These are phyloP conservation scores for Lagenaria siceraria DNA, from an alignment of 306 rosid species.

Conservation along the genomic window DNA sequence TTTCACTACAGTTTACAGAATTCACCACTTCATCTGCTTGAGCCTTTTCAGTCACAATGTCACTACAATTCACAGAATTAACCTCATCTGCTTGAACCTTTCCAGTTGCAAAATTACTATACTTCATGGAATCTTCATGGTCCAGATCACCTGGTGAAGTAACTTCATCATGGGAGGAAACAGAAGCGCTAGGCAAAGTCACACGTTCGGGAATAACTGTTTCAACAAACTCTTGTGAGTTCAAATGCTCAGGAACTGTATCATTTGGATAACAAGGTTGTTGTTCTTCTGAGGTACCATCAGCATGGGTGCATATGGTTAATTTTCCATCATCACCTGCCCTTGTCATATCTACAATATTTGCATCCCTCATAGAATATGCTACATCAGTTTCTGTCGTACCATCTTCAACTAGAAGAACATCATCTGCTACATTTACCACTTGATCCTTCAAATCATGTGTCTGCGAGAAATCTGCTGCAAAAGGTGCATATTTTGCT, in stretches of 20 bases:
- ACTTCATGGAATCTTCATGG: conserved; percentile 10
- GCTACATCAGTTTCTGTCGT: conserved; percentile 18
- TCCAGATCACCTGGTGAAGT: conserved; percentile 14
- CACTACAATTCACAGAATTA: conserved; percentile 12
- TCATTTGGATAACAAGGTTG: conserved; percentile 16
- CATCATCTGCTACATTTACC: conserved; percentile 15
- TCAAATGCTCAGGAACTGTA: conserved; percentile 14
- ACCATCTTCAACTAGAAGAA: conserved; percentile 27
- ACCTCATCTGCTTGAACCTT: conserved; percentile 16
- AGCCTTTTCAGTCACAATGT: conserved; percentile 11
- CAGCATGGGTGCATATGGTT: conserved; percentile 12
- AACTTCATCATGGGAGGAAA: conserved; percentile 6
- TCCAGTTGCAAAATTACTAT: conserved; percentile 17
- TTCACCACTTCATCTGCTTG: conserved; percentile 17
- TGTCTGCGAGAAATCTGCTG: conserved; percentile 13
- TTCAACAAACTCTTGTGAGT: conserved; percentile 10
- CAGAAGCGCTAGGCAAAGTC: conserved; percentile 6
- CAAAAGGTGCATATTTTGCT: conserved; percentile 24
- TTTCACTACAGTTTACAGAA: conserved; percentile 10
- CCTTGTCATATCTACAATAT: conserved; percentile 22
- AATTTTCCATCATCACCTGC: conserved; percentile 23
- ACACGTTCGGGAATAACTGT: conserved; percentile 9
- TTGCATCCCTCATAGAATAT: conserved; percentile 13
- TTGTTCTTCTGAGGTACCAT: conserved; percentile 17
- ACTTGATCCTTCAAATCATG: conserved; percentile 17